These are phyloP conservation scores for Metschnikowia henanensis DNA, from an alignment of 805 yeast genomes.

Conservation along the genomic window DNA sequence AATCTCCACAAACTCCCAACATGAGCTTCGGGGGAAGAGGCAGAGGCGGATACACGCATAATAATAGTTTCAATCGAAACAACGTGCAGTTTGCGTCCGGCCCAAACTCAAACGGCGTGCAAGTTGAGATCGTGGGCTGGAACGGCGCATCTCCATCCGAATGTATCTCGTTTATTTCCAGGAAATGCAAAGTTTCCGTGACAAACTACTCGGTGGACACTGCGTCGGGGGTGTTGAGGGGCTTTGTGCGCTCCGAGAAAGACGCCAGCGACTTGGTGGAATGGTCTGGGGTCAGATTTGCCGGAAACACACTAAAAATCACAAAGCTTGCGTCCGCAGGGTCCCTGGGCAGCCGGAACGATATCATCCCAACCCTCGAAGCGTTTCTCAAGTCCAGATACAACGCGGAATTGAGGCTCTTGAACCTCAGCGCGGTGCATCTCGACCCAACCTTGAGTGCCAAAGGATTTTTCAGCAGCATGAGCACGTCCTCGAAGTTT, in stretches of 20 bases:
- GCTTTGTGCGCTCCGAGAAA: conserved; percentile 49
- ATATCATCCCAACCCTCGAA: conserved; percentile 63
- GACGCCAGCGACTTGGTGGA: conserved; percentile 61
- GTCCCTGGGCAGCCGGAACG: conserved; percentile 18
- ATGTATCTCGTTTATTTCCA: conserved; percentile 62
- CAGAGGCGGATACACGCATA: conserved; percentile 16
- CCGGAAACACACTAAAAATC: conserved; percentile 66
- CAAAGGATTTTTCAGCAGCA: conserved; percentile 64
- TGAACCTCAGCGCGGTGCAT: conserved; percentile 66
- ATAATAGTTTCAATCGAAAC: not conserved
- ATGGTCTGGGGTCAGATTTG: conserved; percentile 80
- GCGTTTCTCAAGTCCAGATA: conserved; percentile 66
- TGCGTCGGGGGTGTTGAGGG: conserved; percentile 50
- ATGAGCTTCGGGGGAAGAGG: conserved; percentile 16
- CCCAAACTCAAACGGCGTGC: conserved; percentile 5
- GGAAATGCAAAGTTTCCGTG: conserved; percentile 62
- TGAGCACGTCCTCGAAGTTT: conserved; percentile 71
- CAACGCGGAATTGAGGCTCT: conserved; percentile 59
- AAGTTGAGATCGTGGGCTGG: conserved; percentile 55
- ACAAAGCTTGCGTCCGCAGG: conserved; percentile 27
- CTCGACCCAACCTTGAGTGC: conserved; percentile 59
- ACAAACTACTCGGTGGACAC: conserved; percentile 54
- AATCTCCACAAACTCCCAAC: not conserved
- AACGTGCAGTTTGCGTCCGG: conserved; percentile 1
- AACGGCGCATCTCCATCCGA: conserved; percentile 73